These are phyloP conservation scores for Cairneyella variabilis DNA, from an alignment of 495 filamentous ascomycete genomes.

Conservation along the genomic window DNA sequence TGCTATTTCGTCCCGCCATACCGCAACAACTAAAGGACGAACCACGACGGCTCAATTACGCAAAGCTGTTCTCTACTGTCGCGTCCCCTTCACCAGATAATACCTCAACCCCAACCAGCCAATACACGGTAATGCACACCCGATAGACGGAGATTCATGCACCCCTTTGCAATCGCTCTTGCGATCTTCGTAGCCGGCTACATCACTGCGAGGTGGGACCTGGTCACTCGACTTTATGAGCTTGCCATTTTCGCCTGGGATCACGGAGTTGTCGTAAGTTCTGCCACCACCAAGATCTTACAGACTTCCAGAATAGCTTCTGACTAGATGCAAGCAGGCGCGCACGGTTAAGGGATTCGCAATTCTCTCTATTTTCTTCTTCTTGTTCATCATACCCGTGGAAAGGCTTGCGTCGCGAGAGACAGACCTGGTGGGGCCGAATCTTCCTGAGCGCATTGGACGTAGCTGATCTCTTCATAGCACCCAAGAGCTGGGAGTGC, in stretches of 20 bases:
- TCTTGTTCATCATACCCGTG: conserved; percentile 69
- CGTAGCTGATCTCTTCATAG: conserved; percentile 39
- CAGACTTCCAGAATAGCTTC: not conserved
- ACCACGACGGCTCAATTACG: too few species aligned
- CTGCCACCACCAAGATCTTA: not conserved
- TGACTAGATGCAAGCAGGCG: conserved; percentile 11
- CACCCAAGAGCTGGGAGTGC: conserved; percentile 78
- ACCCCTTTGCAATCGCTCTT: conserved; percentile 91
- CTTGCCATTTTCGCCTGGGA: conserved; percentile 96
- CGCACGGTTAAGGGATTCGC: conserved; percentile 72
- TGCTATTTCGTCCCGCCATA: too few species aligned
- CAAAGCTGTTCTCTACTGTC: not conserved
- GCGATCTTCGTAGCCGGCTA: conserved; percentile 99
- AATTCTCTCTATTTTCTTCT: conserved; percentile 71
- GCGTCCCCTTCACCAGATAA: not conserved
- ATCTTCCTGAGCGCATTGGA: not conserved
- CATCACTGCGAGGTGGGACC: conserved; percentile 97
- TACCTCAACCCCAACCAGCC: too few species aligned
- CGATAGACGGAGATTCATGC: conserved; percentile 63
- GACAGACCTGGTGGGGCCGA: conserved; percentile 52
- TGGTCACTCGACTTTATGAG: conserved; percentile 93
- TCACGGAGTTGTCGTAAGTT: conserved; percentile 91
- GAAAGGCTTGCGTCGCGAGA: conserved; percentile 69
- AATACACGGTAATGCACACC: conserved; percentile 20
- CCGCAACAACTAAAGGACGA: too few species aligned